phyloP scores from a whole-genome alignment of 2,329 filamentous ascomycete species.

The Aspergillus ochraceoroseus region DNA sequence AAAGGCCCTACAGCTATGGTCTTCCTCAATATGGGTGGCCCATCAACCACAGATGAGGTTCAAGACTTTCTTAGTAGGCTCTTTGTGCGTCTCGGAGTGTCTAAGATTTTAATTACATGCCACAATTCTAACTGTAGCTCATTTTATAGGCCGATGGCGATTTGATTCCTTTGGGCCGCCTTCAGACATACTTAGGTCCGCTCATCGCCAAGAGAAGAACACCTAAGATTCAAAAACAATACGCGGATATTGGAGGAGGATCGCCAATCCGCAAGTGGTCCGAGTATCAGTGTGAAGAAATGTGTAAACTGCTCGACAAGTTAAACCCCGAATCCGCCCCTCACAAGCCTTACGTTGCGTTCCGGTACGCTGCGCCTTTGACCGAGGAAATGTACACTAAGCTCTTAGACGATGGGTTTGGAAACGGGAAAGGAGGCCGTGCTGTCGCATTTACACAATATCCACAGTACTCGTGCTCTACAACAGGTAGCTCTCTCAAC shows the following conservation, averaged over 20 bases:
- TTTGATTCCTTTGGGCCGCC: constrained; percentile 85
- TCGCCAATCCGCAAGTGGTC: constrained; percentile 98
- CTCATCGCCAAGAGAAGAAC: constrained; percentile 81
- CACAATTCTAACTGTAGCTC: constrained; percentile 5
- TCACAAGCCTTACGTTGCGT: constrained; percentile 95
- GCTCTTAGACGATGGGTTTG: constrained; percentile 83
- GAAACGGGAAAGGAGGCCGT: constrained; percentile 79
- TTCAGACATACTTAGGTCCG: constrained; percentile 86
- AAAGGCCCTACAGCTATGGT: constrained; percentile 95
- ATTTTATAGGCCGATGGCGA: constrained; percentile 72
- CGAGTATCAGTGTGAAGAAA: constrained; percentile 85
- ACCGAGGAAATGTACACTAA: constrained; percentile 89
- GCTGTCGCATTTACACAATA: constrained; percentile 98
- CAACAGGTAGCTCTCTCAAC: constrained; percentile 91
- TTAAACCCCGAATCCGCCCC: constrained; percentile 89
- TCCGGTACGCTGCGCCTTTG: constrained; percentile 87
- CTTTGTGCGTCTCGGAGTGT: constrained; percentile 61
- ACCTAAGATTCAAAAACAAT: constrained; percentile 95
- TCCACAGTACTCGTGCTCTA: constrained; percentile 96
- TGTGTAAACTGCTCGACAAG: constrained; percentile 94
- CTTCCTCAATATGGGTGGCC: constrained; percentile 98
- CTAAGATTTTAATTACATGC: background rate
- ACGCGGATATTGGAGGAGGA: constrained; percentile 91
- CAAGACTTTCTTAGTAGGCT: constrained; percentile 82
- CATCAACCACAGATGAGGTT: constrained; percentile 81